phyloP scores from a whole-genome alignment of 345 rosid species.

The Linum trigynum region DNA sequence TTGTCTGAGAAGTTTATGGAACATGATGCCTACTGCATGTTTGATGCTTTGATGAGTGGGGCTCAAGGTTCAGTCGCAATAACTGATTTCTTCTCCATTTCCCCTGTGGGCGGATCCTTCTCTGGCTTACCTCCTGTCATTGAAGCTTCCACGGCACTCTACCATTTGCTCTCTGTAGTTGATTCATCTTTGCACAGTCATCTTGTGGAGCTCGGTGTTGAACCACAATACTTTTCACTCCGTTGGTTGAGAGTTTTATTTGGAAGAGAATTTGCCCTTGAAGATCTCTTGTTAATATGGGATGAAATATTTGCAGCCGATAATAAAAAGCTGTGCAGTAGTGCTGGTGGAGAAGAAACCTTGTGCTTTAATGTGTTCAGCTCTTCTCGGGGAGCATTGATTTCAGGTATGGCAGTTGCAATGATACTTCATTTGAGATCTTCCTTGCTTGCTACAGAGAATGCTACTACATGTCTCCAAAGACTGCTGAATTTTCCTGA shows the following conservation, averaged over 20 bases:
- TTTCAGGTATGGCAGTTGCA: slow-evolving; percentile 69
- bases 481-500: slow-evolving; percentile 78
- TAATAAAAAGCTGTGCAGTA: slow-evolving; percentile 28
- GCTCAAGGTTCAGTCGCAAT: slow-evolving; percentile 64
- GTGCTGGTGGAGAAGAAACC: slow-evolving; percentile 21
- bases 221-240: slow-evolving; percentile 93
- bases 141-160: slow-evolving; percentile 78
- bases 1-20: slow-evolving; percentile 96
- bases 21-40: slow-evolving; percentile 96
- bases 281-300: slow-evolving; percentile 71
- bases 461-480: slow-evolving; percentile 84
- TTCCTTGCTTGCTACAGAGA: slow-evolving; percentile 82
- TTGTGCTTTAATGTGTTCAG: slow-evolving; percentile 42
- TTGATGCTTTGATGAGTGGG: slow-evolving; percentile 88
- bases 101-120: slow-evolving; percentile 43
- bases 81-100: slow-evolving; percentile 69
- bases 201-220: slow-evolving; percentile 84
- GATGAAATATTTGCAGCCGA: slow-evolving; percentile 83
- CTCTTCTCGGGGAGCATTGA: slow-evolving; percentile 70
- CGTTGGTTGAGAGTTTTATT: slow-evolving; percentile 93
- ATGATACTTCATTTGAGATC: slow-evolving; percentile 81
- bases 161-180: slow-evolving; percentile 60
- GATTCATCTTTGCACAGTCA: slow-evolving; percentile 87
- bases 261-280: slow-evolving; percentile 83
- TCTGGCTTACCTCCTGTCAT: slow-evolving; percentile 71